A percentile compares a stretch with the other conserved stretches of the same genome.
Conservation (phyloP, 306 rosid genomes). For the Vigna trinervia region DNA sequence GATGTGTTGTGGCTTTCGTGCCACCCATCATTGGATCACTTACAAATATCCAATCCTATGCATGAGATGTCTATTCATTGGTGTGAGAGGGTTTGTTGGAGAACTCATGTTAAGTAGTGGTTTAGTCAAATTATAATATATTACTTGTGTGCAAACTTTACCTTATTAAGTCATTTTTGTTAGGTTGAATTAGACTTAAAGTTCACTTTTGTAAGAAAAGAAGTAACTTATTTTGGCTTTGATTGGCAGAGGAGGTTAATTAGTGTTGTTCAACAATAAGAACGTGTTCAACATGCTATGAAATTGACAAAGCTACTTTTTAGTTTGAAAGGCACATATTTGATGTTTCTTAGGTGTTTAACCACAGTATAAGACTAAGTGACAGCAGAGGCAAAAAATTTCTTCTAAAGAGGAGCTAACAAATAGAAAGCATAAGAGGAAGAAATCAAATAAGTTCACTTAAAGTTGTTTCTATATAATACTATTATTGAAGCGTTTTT, state of each 20-base stretch:
- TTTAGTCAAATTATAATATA: too few relatives aligned
- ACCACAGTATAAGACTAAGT: not conserved
- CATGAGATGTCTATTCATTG: too few relatives aligned
- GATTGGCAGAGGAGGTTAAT: conserved; percentile 16
- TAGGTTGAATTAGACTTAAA: too few relatives aligned
- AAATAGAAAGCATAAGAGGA: conserved; percentile 9
- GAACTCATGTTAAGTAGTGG: too few relatives aligned
- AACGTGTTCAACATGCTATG: not conserved
- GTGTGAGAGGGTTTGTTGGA: too few relatives aligned
- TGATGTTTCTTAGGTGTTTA: not conserved
- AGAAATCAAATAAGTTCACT: not conserved
- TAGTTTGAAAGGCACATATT: not conserved
- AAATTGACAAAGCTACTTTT: not conserved
- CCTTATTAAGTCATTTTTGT: too few relatives aligned
- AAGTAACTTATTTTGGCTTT: conserved; percentile 1
- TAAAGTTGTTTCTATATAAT: not conserved
- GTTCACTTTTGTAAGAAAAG: too few relatives aligned
- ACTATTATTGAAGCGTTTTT: not conserved
- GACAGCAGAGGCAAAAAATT: conserved; percentile 10
- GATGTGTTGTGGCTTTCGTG: too few relatives aligned
- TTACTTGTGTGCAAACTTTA: too few relatives aligned
- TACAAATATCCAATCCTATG: too few relatives aligned
- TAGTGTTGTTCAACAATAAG: not conserved
- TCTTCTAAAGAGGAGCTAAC: conserved; percentile 6
- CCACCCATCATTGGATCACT: too few relatives aligned